A percentile compares a stretch with the other conserved stretches of the same genome.
These are phyloP conservation scores for Parascedosporium putredinis DNA, from an alignment of 2,329 filamentous ascomycete genomes.

Conservation along the genomic window DNA sequence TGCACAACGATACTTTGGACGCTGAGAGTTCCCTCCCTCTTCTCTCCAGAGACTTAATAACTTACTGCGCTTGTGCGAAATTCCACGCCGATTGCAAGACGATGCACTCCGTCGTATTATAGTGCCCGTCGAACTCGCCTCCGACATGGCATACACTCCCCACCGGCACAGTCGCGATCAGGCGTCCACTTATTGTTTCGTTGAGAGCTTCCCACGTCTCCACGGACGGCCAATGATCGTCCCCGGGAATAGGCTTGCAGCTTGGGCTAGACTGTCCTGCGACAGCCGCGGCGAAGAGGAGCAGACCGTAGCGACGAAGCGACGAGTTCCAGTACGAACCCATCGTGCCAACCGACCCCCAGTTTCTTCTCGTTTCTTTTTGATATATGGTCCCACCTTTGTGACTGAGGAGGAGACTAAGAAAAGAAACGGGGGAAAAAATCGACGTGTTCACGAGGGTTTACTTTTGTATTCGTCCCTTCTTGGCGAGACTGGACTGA, in stretches of 20 bases:
- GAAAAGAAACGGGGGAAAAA: no score
- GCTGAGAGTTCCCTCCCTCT: no score
- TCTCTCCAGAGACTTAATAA: neutral
- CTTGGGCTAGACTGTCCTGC: neutral
- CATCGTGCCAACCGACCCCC: no score
- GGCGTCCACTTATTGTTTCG: constrained; percentile 33
- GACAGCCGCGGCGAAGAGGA: neutral
- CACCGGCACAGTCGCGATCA: constrained; percentile 42
- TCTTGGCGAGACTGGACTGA: no score
- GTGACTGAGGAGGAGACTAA: no score
- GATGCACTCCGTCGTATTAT: constrained; percentile 23
- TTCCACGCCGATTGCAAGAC: constrained; percentile 24
- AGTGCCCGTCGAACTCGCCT: constrained; percentile 28
- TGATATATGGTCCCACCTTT: no score
- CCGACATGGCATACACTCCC: constrained; percentile 39
- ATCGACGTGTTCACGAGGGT: no score
- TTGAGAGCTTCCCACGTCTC: constrained; percentile 40
- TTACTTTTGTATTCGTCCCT: no score
- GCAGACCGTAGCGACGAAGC: neutral
- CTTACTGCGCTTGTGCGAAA: constrained; percentile 13
- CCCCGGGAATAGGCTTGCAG: constrained; percentile 39
- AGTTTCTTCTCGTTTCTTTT: no score
- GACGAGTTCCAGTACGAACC: no score
- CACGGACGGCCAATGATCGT: constrained; percentile 40
- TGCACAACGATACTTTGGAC: no score